Conservation (phyloP, 2,329 filamentous ascomycete genomes). For the Sporothrix humicola region DNA sequence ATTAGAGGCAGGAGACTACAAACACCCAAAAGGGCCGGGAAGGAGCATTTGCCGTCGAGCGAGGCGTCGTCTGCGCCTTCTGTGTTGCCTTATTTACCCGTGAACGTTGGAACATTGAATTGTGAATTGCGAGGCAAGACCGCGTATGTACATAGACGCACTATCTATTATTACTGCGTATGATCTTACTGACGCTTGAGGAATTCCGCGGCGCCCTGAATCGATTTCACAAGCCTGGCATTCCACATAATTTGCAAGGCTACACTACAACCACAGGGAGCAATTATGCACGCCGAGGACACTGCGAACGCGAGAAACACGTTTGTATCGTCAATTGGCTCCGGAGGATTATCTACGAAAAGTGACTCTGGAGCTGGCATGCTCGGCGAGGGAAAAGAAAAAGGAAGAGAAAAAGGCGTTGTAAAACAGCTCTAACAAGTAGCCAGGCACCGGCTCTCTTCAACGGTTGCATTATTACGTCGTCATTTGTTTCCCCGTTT, state of each 20-base stretch:
- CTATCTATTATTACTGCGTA: not conserved
- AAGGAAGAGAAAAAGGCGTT: not conserved
- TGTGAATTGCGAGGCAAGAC: too few species aligned
- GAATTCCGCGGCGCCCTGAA: not conserved
- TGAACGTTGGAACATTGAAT: not conserved
- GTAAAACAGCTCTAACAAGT: not conserved
- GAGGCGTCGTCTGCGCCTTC: not conserved
- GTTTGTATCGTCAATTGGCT: too few species aligned
- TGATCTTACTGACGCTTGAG: not conserved
- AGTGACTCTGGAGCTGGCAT: slow-evolving; percentile 4
- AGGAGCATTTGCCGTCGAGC: not conserved
- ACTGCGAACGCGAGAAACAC: not conserved
- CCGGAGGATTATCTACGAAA: not conserved
- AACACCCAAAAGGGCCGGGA: not conserved
- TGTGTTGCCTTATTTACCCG: not conserved
- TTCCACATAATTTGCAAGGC: not conserved
- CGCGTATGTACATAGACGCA: not conserved
- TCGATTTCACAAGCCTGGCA: slow-evolving; percentile 11
- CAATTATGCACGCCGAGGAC: not conserved
- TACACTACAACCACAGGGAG: not conserved
- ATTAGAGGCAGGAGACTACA: not conserved
- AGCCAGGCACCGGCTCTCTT: not conserved
- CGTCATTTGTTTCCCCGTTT: slow-evolving; percentile 20
- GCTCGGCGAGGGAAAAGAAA: not conserved
- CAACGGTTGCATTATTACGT: slow-evolving; percentile 29